Percentiles rank a stretch among this genome's conserved stretches.
Conservation (phyloP, 352 stramenopile species). For the Elongisporangium anandrum region DNA sequence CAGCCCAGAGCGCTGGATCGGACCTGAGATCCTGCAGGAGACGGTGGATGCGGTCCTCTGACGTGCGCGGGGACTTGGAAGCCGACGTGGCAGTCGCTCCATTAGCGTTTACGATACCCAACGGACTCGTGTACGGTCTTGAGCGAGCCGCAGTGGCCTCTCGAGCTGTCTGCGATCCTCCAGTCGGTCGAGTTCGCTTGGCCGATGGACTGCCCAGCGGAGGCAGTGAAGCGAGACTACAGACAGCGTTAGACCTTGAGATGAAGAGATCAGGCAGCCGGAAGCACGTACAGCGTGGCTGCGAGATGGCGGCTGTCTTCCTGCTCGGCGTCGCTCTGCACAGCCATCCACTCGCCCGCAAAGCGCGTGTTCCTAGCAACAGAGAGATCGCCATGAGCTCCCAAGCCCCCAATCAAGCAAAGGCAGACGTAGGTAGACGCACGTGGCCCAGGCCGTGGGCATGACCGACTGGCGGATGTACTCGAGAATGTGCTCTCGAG, state of each 20-base stretch:
- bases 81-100: slow-evolving; percentile 3
- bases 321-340: neutral
- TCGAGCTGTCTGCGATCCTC: neutral
- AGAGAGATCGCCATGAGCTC: neutral
- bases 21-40: slow-evolving; percentile 31
- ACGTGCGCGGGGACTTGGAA: slow-evolving; percentile 3
- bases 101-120: slow-evolving; percentile 3
- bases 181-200: neutral
- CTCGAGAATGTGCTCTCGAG: slow-evolving; percentile 66
- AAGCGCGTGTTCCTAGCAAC: neutral
- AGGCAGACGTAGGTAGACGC: slow-evolving; percentile 1
- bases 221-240: neutral
- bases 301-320: neutral
- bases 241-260: neutral
- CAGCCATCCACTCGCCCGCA: neutral
- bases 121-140: slow-evolving; percentile 13
- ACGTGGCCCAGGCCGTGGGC: slow-evolving; percentile 59
- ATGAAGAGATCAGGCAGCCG: neutral
- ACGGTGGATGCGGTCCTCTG: neutral
- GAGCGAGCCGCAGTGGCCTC: neutral
- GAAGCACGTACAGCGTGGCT: neutral
- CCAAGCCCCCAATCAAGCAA: neutral
- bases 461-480: slow-evolving; percentile 78
- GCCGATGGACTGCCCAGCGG: neutral
- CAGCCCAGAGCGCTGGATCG: slow-evolving; percentile 45